Evolutionary conservation across 805 yeast genomes (phyloP).

Genomic region (Candida ortonii): DNA sequence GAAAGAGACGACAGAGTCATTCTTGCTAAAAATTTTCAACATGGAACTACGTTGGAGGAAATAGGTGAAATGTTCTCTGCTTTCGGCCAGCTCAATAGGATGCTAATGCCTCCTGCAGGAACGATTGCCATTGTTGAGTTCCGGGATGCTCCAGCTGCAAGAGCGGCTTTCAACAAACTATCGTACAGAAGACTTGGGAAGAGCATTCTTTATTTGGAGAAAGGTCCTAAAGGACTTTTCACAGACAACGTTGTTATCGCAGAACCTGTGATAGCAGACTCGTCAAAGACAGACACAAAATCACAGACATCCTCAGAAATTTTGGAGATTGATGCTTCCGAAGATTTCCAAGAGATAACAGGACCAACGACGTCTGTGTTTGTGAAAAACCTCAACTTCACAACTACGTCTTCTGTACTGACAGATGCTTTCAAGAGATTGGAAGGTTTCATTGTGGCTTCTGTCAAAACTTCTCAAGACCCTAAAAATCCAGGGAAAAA

Average conservation of each 20-base stretch:
- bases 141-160: conserved; percentile 76
- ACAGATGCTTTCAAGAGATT: conserved; percentile 61
- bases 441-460: conserved; percentile 78
- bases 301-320: conserved; percentile 32
- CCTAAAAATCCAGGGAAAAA: conserved; percentile 62
- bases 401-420: conserved; percentile 62
- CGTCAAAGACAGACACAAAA: conserved; percentile 36
- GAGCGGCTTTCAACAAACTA: conserved; percentile 84
- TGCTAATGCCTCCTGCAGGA: conserved; percentile 94
- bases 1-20: conserved; percentile 80
- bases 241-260: conserved; percentile 46
- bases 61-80: conserved; percentile 76
- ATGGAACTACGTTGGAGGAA: conserved; percentile 78
- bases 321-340: conserved; percentile 18
- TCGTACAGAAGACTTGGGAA: conserved; percentile 87
- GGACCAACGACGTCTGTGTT: conserved; percentile 88
- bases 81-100: conserved; percentile 74
- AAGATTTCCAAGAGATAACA: conserved; percentile 37
- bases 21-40: conserved; percentile 87
- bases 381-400: conserved; percentile 87
- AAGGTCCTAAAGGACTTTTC: conserved; percentile 86
- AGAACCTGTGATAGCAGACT: conserved; percentile 24
- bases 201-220: conserved; percentile 84
- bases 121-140: conserved; percentile 93
- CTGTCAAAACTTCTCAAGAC: conserved; percentile 85